Evolutionary conservation across 1,139 yeast genomes (phyloP).

Genomic region (Blastobotrys petasosporus): DNA sequence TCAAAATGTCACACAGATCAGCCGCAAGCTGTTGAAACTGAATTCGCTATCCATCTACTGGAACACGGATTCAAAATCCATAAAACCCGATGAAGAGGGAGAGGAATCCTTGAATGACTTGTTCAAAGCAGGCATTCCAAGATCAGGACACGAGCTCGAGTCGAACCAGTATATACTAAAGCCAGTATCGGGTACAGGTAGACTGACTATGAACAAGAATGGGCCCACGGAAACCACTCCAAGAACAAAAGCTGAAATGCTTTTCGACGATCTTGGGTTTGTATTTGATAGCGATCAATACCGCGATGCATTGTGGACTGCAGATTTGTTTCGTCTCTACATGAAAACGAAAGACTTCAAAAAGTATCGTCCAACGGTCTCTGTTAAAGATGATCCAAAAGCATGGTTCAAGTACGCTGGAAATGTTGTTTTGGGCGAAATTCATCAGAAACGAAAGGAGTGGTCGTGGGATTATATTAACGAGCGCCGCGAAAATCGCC

Average conservation of each 20-base stretch:
- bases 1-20: conserved; percentile 57
- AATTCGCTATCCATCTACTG: conserved; percentile 75
- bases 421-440: conserved; percentile 62
- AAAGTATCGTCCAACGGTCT: conserved; percentile 56
- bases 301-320: conserved; percentile 71
- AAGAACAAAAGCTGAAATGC: conserved; percentile 66
- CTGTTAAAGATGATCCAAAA: conserved; percentile 61
- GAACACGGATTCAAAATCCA: conserved; percentile 61
- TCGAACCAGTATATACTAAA: conserved; percentile 62
- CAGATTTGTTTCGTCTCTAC: conserved; percentile 76
- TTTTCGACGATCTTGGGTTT: conserved; percentile 82
- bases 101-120: conserved; percentile 24
- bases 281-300: conserved; percentile 83
- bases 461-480: conserved; percentile 89
- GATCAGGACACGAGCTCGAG: conserved; percentile 22
- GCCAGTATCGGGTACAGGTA: conserved; percentile 89
- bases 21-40: conserved; percentile 73
- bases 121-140: conserved; percentile 32
- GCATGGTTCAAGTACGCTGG: conserved; percentile 84
- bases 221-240: conserved; percentile 60
- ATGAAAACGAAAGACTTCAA: conserved; percentile 71
- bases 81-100: conserved; percentile 19
- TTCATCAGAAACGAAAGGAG: conserved; percentile 69
- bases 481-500: conserved; percentile 65
- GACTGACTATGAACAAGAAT: conserved; percentile 77